A percentile compares a stretch with the other conserved stretches of the same genome.
These are phyloP conservation scores for Hypseocharis bilobata DNA, from an alignment of 441 rosid genomes.

Conservation along the genomic window DNA sequence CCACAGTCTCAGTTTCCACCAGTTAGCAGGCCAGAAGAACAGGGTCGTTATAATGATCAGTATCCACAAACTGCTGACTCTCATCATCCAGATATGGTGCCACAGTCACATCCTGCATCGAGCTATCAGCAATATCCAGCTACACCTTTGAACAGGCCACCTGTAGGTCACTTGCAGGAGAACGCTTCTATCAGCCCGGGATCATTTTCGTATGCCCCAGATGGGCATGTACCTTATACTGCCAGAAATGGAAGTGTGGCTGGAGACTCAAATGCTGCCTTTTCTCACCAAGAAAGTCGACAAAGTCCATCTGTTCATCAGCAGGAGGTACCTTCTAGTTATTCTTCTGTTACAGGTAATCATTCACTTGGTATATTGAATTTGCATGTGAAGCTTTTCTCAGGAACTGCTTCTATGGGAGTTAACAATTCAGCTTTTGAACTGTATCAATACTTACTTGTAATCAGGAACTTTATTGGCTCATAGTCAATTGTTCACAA, in stretches of 20 bases:
- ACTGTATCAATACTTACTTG: not conserved
- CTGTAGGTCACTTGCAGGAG: constrained; percentile 40
- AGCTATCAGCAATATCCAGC: constrained; percentile 57
- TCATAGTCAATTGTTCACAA: constrained; percentile 1
- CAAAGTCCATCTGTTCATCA: constrained; percentile 58
- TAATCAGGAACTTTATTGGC: not conserved
- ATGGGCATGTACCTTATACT: constrained; percentile 34
- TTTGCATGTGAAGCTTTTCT: constrained; percentile 48
- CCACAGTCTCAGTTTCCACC: constrained; percentile 41
- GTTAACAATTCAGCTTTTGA: constrained; percentile 1
- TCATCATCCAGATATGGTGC: constrained; percentile 51
- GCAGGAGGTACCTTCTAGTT: constrained; percentile 99
- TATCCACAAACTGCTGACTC: constrained; percentile 39
- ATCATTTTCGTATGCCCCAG: constrained; percentile 34
- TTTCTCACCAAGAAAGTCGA: constrained; percentile 37
- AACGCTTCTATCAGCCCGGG: constrained; percentile 30
- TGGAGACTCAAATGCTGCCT: constrained; percentile 36
- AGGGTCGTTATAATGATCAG: constrained; percentile 38
- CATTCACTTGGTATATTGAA: constrained; percentile 44
- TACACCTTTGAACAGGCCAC: constrained; percentile 34
- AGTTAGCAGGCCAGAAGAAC: constrained; percentile 42
- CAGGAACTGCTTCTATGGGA: constrained; percentile 35
- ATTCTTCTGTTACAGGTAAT: constrained; percentile 99
- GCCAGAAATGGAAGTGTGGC: constrained; percentile 39
- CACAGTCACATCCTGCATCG: constrained; percentile 34